Percentiles rank a stretch among this genome's conserved stretches.
Conservation (phyloP, 2,329 filamentous ascomycete species). For the Xylariaceae sp. region DNA sequence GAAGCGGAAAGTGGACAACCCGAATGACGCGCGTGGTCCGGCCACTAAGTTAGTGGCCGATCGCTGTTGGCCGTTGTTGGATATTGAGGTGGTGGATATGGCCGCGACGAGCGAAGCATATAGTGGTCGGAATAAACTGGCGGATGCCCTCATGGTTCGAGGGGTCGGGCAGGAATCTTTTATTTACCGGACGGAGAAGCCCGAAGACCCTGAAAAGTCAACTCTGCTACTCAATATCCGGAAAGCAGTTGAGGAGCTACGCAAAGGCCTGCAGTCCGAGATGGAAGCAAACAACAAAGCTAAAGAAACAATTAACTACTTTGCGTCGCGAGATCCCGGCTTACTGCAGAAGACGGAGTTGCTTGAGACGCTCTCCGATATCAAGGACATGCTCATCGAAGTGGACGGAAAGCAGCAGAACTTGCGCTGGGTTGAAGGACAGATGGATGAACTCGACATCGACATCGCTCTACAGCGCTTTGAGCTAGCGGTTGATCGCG, state of each 20-base stretch:
- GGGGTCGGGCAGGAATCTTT: slow-evolving; percentile 87
- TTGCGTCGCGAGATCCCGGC: slow-evolving; percentile 77
- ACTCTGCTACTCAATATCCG: slow-evolving; percentile 86
- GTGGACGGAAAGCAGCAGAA: slow-evolving; percentile 97
- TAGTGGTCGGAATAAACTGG: slow-evolving; percentile 65
- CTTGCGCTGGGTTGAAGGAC: slow-evolving; percentile 90
- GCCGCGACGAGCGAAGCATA: slow-evolving; percentile 68
- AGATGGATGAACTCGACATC: slow-evolving; percentile 96
- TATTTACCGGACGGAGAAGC: slow-evolving; percentile 89
- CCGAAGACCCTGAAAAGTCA: slow-evolving; percentile 78
- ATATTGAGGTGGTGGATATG: slow-evolving; percentile 92
- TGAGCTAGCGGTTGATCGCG: slow-evolving; percentile 79
- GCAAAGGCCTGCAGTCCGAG: slow-evolving; percentile 83
- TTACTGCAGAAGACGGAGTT: slow-evolving; percentile 80
- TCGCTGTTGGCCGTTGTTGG: slow-evolving; percentile 89
- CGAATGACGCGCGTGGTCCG: slow-evolving; percentile 57
- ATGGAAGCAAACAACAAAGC: slow-evolving; percentile 85
- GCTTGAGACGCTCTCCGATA: slow-evolving; percentile 76
- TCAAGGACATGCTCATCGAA: slow-evolving; percentile 90
- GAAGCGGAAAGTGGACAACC: slow-evolving; percentile 82
- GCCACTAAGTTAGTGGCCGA: slow-evolving; percentile 86
- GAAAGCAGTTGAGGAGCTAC: slow-evolving; percentile 89
- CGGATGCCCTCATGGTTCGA: slow-evolving; percentile 89
- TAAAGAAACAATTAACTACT: slow-evolving; percentile 84
- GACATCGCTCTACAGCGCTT: slow-evolving; percentile 91